phyloP scores from a whole-genome alignment of 2,329 filamentous ascomycete genomes.

The Colletotrichum destructivum region DNA sequence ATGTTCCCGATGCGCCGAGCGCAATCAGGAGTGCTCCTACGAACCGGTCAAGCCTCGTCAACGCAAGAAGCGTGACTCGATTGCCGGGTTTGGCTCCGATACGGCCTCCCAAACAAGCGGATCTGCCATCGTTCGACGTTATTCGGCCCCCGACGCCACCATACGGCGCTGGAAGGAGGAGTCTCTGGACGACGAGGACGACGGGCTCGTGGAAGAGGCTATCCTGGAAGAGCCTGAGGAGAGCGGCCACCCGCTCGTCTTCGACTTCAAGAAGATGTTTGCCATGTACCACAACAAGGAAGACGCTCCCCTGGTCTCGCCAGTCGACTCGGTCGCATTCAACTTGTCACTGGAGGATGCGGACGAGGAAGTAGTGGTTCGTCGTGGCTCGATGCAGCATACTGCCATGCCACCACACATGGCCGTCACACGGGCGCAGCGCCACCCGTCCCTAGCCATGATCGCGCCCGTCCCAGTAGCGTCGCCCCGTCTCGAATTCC shows the following conservation, averaged over 20 bases:
- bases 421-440: conserved; percentile 40
- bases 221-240: conserved; percentile 35
- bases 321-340: conserved; percentile 51
- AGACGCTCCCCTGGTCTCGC: conserved; percentile 48
- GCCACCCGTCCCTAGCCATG: conserved; percentile 45
- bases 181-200: conserved; percentile 29
- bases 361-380: conserved; percentile 45
- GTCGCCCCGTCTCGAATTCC: conserved; percentile 66
- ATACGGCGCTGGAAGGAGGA: conserved; percentile 39
- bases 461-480: conserved; percentile 55
- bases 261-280: conserved; percentile 38
- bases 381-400: conserved; percentile 47
- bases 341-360: conserved; percentile 49
- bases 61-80: conserved; percentile 53
- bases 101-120: conserved; percentile 31
- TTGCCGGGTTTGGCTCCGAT: conserved; percentile 32
- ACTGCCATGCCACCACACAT: conserved; percentile 16
- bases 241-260: conserved; percentile 23
- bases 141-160: conserved; percentile 30
- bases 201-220: conserved; percentile 28
- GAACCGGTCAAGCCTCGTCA: conserved; percentile 61
- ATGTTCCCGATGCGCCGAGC: conserved; percentile 67
- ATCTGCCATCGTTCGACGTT: conserved; percentile 27
- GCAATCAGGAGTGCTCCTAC: conserved; percentile 64
- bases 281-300: conserved; percentile 28